Percentiles rank a stretch among this genome's conserved stretches.
phyloP scores from a whole-genome alignment of 2,329 filamentous ascomycete species.

The Berkeleyomyces rouxiae region DNA sequence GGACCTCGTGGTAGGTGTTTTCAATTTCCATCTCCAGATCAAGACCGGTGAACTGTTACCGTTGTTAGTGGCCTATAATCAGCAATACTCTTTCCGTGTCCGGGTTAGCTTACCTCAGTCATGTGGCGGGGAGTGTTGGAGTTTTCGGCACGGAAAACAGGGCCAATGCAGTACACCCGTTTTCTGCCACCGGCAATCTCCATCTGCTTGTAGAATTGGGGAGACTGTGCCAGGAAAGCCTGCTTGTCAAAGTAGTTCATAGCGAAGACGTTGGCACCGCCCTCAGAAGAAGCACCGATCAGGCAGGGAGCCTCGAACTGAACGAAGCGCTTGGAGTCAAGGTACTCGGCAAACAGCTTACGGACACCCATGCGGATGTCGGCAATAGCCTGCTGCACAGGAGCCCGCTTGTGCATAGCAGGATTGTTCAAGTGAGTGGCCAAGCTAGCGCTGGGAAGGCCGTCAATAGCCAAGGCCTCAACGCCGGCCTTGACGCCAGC shows the following conservation, averaged over 20 bases:
- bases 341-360: slow-evolving; percentile 61
- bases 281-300: slow-evolving; percentile 79
- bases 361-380: slow-evolving; percentile 38
- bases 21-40: slow-evolving; percentile 85
- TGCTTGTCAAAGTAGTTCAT: slow-evolving; percentile 77
- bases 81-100: slow-evolving; percentile 11
- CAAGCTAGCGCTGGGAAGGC: slow-evolving; percentile 58
- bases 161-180: slow-evolving; percentile 61
- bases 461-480: slow-evolving; percentile 25
- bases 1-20: slow-evolving; percentile 60
- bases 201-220: slow-evolving; percentile 79
- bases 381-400: slow-evolving; percentile 74
- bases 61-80: neutral
- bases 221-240: slow-evolving; percentile 65
- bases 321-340: slow-evolving; percentile 57
- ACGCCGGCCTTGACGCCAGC: slow-evolving; percentile 23
- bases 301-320: slow-evolving; percentile 82
- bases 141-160: slow-evolving; percentile 75
- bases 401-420: slow-evolving; percentile 79
- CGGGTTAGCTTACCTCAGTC: slow-evolving; percentile 37
- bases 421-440: slow-evolving; percentile 80
- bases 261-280: slow-evolving; percentile 80
- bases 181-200: slow-evolving; percentile 66
- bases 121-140: slow-evolving; percentile 71
- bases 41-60: slow-evolving; percentile 54